Evolutionary conservation across 768 basidiomycete species (phyloP), one percentile per base, ranked within the genome.

Genomic region (Amanita rubescens): DNA sequence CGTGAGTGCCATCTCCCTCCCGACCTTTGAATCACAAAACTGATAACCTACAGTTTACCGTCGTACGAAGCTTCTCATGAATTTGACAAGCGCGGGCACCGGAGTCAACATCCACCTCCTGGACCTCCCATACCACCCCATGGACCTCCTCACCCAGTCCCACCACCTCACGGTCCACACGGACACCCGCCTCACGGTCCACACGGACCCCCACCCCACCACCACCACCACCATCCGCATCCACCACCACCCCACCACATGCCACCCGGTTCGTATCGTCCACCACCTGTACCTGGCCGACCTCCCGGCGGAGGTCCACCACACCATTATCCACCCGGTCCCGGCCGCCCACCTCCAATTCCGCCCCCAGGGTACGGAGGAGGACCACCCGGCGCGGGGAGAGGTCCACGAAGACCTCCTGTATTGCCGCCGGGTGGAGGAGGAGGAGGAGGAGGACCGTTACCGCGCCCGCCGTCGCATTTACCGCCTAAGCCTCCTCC

Each of bases 41-140:
- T 41, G 50, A 49, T 12, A 25, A 24, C 51, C 3, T 53, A 0
- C 54, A 90, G 88, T 44, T 72, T 90, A 24, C 87, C 87, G 3
- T 71, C 74, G 6, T 91, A 91, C 58, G 88, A 91, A 66, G 79
- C 88, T 1, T 91, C 88, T 1, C 88, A 91, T 57, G 88, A 91
- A 63, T 88, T 87, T 38, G 86, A 87, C 67, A 86, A 82, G 61
- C 82, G 85, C 25, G 82, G 81, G 2, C 81, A 85, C 19, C 75
- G 84, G 35, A 68, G 66, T 22, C 66, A 68, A 49, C 71, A 71
- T 33, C 54, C 54, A 24, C 53, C 12, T 25, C 27, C 43, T 6
- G 37, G 49, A 6, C 38, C 57, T 44, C 25, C 53, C 52, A 52
- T 49, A 39, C 54, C 14, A 49, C 63, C 63, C 19, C 62, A 72